phyloP scores from a whole-genome alignment of 2,329 filamentous ascomycete species.

The Verruconis gallopava region DNA sequence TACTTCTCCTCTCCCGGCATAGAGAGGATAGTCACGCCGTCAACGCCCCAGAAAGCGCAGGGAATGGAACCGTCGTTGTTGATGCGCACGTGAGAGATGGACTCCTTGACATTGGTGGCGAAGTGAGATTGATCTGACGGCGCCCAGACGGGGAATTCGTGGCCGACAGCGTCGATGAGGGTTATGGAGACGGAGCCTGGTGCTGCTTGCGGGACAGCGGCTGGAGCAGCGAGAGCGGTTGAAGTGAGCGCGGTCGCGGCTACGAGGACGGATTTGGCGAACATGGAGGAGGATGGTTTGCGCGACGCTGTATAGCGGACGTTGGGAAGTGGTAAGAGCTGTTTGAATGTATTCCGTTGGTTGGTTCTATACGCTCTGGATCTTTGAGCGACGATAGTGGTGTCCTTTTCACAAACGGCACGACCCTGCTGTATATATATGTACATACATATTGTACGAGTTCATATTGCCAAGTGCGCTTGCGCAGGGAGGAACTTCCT shows the following conservation, averaged over 20 bases:
- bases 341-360: too few species aligned
- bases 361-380: too few species aligned
- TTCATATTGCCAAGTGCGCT: too few species aligned
- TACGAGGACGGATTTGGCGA: neutral
- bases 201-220: neutral
- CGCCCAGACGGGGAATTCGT: neutral
- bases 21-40: neutral
- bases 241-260: neutral
- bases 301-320: too few species aligned
- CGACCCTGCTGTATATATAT: too few species aligned
- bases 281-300: too few species aligned
- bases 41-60: neutral
- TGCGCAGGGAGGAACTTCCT: too few species aligned
- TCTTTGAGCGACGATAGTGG: too few species aligned
- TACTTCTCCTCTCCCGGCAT: neutral
- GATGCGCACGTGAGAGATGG: neutral
- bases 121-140: neutral
- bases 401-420: too few species aligned
- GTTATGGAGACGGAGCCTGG: neutral
- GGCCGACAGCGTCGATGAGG: neutral
- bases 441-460: too few species aligned
- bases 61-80: neutral
- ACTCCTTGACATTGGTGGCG: neutral
- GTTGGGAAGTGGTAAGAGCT: too few species aligned
- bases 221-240: neutral